Percentiles rank a stretch among this genome's conserved stretches.
These are phyloP conservation scores for Rhynchosporium agropyri DNA, from an alignment of 2,329 filamentous ascomycete species.

Conservation along the genomic window DNA sequence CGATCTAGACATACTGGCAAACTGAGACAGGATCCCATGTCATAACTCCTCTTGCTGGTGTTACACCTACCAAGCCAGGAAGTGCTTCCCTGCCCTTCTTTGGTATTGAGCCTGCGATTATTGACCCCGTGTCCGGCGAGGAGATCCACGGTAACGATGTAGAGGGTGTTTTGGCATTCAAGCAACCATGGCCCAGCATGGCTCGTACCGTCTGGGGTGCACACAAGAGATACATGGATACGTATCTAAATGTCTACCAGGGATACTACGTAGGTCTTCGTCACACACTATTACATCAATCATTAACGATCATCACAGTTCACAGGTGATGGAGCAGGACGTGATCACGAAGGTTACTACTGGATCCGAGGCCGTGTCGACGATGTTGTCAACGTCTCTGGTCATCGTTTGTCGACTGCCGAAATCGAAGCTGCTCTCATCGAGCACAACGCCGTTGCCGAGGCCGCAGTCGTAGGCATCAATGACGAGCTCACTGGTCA, in stretches of 20 bases:
- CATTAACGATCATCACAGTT: constrained; percentile 55
- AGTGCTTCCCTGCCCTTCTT: constrained; percentile 97
- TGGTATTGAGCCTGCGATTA: constrained; percentile 95
- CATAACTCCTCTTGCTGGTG: constrained; percentile 88
- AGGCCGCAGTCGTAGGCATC: constrained; percentile 94
- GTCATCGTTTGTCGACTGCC: constrained; percentile 92
- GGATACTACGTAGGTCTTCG: constrained; percentile 85
- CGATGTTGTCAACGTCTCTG: constrained; percentile 97
- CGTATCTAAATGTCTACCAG: constrained; percentile 96
- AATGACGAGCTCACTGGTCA: constrained; percentile 93
- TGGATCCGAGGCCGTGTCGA: constrained; percentile 99
- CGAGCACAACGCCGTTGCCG: constrained; percentile 86
- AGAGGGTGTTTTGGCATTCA: constrained; percentile 89
- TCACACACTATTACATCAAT: constrained; percentile 22
- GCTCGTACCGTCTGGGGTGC: constrained; percentile 96
- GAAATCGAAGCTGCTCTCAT: constrained; percentile 97
- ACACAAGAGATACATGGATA: constrained; percentile 98
- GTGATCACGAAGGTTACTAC: constrained; percentile 98
- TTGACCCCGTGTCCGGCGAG: constrained; percentile 92
- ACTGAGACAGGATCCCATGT: constrained; percentile 97
- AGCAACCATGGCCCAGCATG: constrained; percentile 98
- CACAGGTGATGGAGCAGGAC: constrained; percentile 90
- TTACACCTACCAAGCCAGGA: constrained; percentile 95
- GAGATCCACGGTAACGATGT: constrained; percentile 87
- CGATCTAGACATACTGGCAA: constrained; percentile 92